Conservation (phyloP, 2,329 filamentous ascomycete species). For the Saccharata proteae region DNA sequence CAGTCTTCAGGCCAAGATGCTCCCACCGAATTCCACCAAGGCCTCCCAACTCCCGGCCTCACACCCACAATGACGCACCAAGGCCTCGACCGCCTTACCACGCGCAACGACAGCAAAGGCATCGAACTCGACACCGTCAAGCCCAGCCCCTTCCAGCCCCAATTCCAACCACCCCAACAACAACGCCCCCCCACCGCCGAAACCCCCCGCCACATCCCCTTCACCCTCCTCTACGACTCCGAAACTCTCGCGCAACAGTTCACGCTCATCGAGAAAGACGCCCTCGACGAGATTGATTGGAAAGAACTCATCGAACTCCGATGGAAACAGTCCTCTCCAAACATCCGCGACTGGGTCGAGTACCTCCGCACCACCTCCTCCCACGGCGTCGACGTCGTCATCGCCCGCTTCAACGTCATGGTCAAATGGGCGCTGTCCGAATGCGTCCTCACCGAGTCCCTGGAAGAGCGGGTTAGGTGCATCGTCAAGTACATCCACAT, state of each 20-base stretch:
- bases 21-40: conserved; percentile 23
- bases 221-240: conserved; percentile 70
- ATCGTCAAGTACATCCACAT: conserved; percentile 77
- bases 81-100: background rate
- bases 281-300: conserved; percentile 78
- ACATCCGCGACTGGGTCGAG: conserved; percentile 68
- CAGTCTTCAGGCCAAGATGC: too few relatives aligned
- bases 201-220: conserved; percentile 56
- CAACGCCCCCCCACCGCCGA: conserved; percentile 9
- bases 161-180: background rate
- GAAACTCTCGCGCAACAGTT: conserved; percentile 71
- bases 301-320: conserved; percentile 74
- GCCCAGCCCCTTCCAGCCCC: background rate
- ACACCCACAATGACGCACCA: conserved; percentile 17
- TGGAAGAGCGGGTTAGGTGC: conserved; percentile 62
- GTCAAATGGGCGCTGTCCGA: conserved; percentile 80
- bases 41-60: conserved; percentile 25
- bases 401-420: conserved; percentile 78
- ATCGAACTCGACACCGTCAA: conserved; percentile 1
- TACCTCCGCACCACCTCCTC: conserved; percentile 63
- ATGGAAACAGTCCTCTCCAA: conserved; percentile 60
- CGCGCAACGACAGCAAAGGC: background rate
- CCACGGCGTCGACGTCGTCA: conserved; percentile 68
- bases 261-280: conserved; percentile 76
- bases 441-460: conserved; percentile 58